Evolutionary conservation across 148 eudicot genomes (phyloP), one percentile per base, ranked within the genome.

Genomic region (Oxyria digyna): DNA sequence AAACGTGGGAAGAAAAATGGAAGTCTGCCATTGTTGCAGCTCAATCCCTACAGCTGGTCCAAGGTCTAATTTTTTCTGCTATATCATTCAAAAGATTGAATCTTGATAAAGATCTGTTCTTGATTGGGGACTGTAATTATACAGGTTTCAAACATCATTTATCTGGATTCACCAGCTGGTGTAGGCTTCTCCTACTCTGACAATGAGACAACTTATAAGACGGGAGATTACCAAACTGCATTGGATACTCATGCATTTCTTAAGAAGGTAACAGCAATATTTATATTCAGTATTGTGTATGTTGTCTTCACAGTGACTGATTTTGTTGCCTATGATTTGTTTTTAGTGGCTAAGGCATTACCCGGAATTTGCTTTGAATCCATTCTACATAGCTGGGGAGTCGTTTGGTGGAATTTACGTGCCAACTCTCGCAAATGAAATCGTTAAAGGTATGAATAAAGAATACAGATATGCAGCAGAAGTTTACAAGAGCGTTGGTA

Each of bases 391-490:
- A 42, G 74, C 81, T 8, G 87, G 87, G 23, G 87, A 84, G 72
- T 84, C 87, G 3, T 84, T 81, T 52, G 83, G 79, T 35, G 87
- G 87, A n/a, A 67, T 84, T 45, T 84, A 84, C 65, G 80, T 84
- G 37, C 87, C 87, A 12, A 84, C 87, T 18, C 87, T 84, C 64
- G 83, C 87, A 11, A 50, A 78, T 20, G 62, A 84, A 72, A 74
- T 84, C 20, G 85, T 70, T 4, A 59, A 77, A 79, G 87, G 87
- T 84, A 78, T 57, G 27, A 24, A 11, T 57, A 38, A 32, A 63
- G 24, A 63, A 32, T 5, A 14, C 10, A 32, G 15, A 15, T 14
- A 15, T 35, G 38, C 15, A 27, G 4, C 7, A 14, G 66, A 14
- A 12, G 11, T 63, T 63, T 11, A 7, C 27, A 52, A 9, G 29